Conservation (phyloP, 2,329 filamentous ascomycete species). For the Monosporascus sp. region DNA sequence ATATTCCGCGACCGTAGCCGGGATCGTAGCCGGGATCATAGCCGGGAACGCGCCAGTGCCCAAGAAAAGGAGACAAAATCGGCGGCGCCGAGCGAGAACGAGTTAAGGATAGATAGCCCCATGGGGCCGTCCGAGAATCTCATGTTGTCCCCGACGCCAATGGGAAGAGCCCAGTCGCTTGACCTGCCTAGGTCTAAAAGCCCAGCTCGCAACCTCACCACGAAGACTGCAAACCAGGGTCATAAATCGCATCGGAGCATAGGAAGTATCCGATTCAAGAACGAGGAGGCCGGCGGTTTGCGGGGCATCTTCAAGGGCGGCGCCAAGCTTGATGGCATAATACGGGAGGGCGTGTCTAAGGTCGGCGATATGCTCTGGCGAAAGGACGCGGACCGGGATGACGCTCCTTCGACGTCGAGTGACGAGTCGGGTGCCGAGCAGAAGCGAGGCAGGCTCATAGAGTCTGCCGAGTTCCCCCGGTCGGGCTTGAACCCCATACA, state of each 20-base stretch:
- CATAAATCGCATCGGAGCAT: conserved; percentile 44
- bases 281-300: conserved; percentile 50
- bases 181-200: conserved; percentile 32
- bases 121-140: conserved; percentile 19
- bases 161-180: conserved; percentile 21
- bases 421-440: conserved; percentile 46
- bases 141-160: conserved; percentile 22
- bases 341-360: conserved; percentile 55
- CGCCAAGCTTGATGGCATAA: conserved; percentile 64
- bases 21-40: conserved; percentile 41
- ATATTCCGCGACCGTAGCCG: conserved; percentile 51
- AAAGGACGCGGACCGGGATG: conserved; percentile 36
- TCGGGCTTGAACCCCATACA: conserved; percentile 26
- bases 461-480: conserved; percentile 31
- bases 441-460: conserved; percentile 33
- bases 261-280: conserved; percentile 42
- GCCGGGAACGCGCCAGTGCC: conserved; percentile 37
- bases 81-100: conserved; percentile 24
- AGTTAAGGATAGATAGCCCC: conserved; percentile 27
- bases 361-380: conserved; percentile 54
- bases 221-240: conserved; percentile 38
- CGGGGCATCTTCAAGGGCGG: conserved; percentile 72
- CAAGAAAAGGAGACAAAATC: conserved; percentile 2
- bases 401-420: conserved; percentile 36
- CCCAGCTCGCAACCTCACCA: conserved; percentile 31